Evolutionary conservation across 2,329 filamentous ascomycete genomes (phyloP), one percentile per base, ranked within the genome.

Genomic region (Colletotrichum noveboracense): DNA sequence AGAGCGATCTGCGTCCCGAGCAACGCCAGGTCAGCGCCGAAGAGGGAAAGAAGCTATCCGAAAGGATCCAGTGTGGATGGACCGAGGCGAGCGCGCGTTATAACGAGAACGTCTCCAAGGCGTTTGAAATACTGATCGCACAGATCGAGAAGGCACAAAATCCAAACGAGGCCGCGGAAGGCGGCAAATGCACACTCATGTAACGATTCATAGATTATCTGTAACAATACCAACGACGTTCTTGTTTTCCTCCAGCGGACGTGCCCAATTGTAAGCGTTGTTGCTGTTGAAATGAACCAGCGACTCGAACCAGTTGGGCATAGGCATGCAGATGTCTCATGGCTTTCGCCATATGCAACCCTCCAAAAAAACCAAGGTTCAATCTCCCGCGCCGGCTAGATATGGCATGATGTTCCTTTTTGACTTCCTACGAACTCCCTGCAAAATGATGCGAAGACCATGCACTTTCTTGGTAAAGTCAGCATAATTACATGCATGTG

Each of bases 121-220:
- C 95, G 3, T 99, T 99, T 83, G 96, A 98, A 86, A 90, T 97
- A 78, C 93, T 99, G 88, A 96, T 99, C 80, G 95, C 91, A 65
- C 95, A 98, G 88, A 96, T 99, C 78, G 97, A 99, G 87, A 98
- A 97, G 86, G 93, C 94, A 30, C 94, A 98, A 86, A 98, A 97
- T 83, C 96, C 96, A 2, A 93, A 93, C 81, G 95, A 98, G 86
- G 93, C 95, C 9, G 89, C 95, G 30, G 93, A 93, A 71, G 94
- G 93, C 72, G 92, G 92, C 80, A 98, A 97, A 86, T 98, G 97
- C 85, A 80, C 84, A 71, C 84, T 98, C 80, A 98, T 99, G 97
- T 99, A 89, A 90, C 77, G 55, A 32, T 16, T 32, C 28, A 38
- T 70, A 36, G 56, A 55, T 28, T 21, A 13, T 21, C n/a, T 70